Evolutionary conservation across 495 filamentous ascomycete genomes (phyloP), one percentile per base, ranked within the genome.

Genomic region (Podospora pseudopauciseta): DNA sequence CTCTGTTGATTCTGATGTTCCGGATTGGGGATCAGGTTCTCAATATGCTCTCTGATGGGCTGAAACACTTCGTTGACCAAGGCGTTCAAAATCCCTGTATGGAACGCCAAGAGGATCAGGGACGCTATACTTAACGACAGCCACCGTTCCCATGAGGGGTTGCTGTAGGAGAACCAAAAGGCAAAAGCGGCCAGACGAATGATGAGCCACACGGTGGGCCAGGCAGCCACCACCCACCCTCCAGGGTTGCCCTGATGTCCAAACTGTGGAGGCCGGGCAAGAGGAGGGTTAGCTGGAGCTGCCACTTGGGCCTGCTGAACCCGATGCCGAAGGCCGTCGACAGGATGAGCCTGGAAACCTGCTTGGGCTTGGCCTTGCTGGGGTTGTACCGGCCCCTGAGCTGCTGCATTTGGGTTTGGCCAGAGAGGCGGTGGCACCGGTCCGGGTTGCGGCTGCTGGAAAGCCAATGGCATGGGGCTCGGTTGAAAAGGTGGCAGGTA

Each of bases 91-190:
- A 91, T 67, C 4, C 88, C 87, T 0, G 88, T 87, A 69, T 93
- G 89, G 0, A 89, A 82, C 1, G 92, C 75, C 56, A 93, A 86
- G 11, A 91, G 80, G 6, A 85, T 70, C 13, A 89, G 68, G 49
- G 64, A 63, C 1, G 87, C 84, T 16, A 89, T 78, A 2, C 85
- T 71, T n/a, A 84, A 78, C 44, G 90, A 85, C 18, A 91, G 66
- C 69, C 86, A 88, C 44, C 92, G 86, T 7, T 86, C 84, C 89
- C 89, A 93, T 57, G 80, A 84, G 4, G 89, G 86, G 30, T 87
- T 86, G n/a, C 87, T 86, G 7, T 87, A 86, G 19, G 90, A 91
- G 68, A 94, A 91, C 77, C 93, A 87, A 81, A 90, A 94, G 49
- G 92, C 86, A 77, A 96, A 92, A 61, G 89, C 84, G 57, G 88